Percentiles rank a stretch among this genome's conserved stretches.
These are phyloP conservation scores for Syncephalastrum sp. DNA, from an alignment of 371 early-diverging fungal genomes.

Conservation along the genomic window DNA sequence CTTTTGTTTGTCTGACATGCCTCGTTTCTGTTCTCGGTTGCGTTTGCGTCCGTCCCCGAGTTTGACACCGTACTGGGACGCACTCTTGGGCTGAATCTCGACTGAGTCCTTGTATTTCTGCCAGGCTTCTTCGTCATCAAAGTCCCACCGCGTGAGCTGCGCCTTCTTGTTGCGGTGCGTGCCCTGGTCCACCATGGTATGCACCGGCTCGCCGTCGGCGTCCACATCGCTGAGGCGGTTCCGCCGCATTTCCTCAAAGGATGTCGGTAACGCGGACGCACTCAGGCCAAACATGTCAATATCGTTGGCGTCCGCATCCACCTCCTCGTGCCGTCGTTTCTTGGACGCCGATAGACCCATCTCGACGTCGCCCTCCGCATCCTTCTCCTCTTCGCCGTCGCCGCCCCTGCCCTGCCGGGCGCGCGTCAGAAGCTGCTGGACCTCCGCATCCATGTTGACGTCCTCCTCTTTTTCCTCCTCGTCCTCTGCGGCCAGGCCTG, in stretches of 20 bases:
- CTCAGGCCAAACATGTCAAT: constrained; percentile 49
- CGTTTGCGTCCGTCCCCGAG: constrained; percentile 68
- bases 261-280: constrained; percentile 44
- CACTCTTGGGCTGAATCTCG: constrained; percentile 75
- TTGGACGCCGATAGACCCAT: background rate
- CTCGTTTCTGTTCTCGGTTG: constrained; percentile 47
- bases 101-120: constrained; percentile 68
- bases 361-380: background rate
- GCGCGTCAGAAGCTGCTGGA: background rate
- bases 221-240: constrained; percentile 41
- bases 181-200: constrained; percentile 65
- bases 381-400: background rate
- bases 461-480: constrained; percentile 24
- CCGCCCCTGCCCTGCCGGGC: too few relatives aligned
- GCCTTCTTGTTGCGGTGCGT: constrained; percentile 68
- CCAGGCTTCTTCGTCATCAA: constrained; percentile 78
- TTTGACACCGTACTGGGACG: constrained; percentile 77
- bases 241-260: constrained; percentile 41
- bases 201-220: constrained; percentile 35
- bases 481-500: constrained; percentile 17
- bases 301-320: constrained; percentile 43
- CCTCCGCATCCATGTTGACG: constrained; percentile 22
- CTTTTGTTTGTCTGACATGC: constrained; percentile 57
- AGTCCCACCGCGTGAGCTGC: constrained; percentile 73
- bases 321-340: constrained; percentile 14